phyloP scores from a whole-genome alignment of 2,329 filamentous ascomycete genomes.

The Akanthomyces uredinophilus region DNA sequence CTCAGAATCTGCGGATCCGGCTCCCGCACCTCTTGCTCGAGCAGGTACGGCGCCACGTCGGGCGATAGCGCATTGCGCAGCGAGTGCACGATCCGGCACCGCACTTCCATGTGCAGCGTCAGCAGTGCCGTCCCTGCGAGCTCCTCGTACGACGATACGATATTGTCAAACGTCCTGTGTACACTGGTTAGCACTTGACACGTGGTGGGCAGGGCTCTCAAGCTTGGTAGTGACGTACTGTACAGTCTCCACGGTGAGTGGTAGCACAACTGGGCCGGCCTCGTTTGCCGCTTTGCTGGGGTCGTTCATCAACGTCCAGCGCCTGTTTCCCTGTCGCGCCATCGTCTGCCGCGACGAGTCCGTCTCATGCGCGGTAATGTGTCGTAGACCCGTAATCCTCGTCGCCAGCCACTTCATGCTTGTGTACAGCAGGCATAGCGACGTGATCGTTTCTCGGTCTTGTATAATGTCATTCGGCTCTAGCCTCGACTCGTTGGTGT shows the following conservation, averaged over 20 bases:
- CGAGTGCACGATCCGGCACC: conserved; percentile 79
- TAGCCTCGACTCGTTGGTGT: conserved; percentile 56
- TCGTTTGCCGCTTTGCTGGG: conserved; percentile 54
- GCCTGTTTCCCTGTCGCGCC: conserved; percentile 56
- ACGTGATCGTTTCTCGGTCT: conserved; percentile 79
- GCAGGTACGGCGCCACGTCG: conserved; percentile 55
- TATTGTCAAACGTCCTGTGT: conserved; percentile 73
- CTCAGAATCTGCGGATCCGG: conserved; percentile 76
- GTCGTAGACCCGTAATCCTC: conserved; percentile 73
- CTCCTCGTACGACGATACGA: conserved; percentile 75
- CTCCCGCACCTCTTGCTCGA: conserved; percentile 68
- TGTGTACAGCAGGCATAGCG: conserved; percentile 84
- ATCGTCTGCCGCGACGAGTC: conserved; percentile 56
- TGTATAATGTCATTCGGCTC: conserved; percentile 80
- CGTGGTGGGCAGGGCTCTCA: background rate
- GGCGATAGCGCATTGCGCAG: conserved; percentile 60
- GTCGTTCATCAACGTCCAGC: conserved; percentile 78
- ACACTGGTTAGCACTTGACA: background rate
- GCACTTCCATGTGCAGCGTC: conserved; percentile 82
- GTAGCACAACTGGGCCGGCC: conserved; percentile 69
- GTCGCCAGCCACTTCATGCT: conserved; percentile 97
- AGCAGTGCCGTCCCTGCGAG: conserved; percentile 75
- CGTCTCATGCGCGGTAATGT: conserved; percentile 70
- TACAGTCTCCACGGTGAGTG: conserved; percentile 80
- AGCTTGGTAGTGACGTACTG: conserved; percentile 51